phyloP scores from a whole-genome alignment of 179 eudicot species.

The Silene coronaria region DNA sequence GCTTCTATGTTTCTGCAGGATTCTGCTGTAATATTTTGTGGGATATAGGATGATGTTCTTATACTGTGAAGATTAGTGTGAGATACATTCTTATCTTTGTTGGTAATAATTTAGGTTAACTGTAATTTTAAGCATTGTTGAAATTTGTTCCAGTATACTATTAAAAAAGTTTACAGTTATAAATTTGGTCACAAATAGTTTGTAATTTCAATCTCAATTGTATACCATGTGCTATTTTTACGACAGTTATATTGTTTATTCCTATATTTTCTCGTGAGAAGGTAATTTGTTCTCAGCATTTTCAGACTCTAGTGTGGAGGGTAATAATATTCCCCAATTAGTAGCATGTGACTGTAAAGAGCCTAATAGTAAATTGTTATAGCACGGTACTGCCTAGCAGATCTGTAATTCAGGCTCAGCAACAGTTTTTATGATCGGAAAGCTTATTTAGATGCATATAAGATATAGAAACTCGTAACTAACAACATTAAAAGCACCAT shows the following conservation, averaged over 20 bases:
- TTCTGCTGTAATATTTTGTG: conserved; percentile 20
- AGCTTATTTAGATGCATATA: too few species aligned
- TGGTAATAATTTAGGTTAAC: conserved; percentile 26
- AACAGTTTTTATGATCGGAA: too few species aligned
- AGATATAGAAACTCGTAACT: too few species aligned
- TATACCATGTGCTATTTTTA: neutral
- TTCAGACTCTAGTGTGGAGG: too few species aligned
- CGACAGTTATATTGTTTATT: neutral
- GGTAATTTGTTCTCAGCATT: too few species aligned
- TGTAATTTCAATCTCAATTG: conserved; percentile 17
- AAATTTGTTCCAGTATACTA: conserved; percentile 17
- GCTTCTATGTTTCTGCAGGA: conserved; percentile 16
- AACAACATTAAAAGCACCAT: too few species aligned
- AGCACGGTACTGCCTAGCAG: too few species aligned
- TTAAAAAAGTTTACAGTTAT: conserved; percentile 4
- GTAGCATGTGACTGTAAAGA: too few species aligned
- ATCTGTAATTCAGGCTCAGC: too few species aligned
- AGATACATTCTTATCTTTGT: conserved; percentile 22
- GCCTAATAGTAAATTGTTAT: too few species aligned
- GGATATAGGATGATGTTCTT: conserved; percentile 18
- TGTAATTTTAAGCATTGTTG: conserved; percentile 11
- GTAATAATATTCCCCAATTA: too few species aligned
- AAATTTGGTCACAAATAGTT: conserved; percentile 4
- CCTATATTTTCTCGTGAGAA: neutral
- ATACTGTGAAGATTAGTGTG: conserved; percentile 23